Percentiles rank a stretch among this genome's conserved stretches.
Conservation (phyloP, 164 flowering plant genomes). For the Platanus orientalis region DNA sequence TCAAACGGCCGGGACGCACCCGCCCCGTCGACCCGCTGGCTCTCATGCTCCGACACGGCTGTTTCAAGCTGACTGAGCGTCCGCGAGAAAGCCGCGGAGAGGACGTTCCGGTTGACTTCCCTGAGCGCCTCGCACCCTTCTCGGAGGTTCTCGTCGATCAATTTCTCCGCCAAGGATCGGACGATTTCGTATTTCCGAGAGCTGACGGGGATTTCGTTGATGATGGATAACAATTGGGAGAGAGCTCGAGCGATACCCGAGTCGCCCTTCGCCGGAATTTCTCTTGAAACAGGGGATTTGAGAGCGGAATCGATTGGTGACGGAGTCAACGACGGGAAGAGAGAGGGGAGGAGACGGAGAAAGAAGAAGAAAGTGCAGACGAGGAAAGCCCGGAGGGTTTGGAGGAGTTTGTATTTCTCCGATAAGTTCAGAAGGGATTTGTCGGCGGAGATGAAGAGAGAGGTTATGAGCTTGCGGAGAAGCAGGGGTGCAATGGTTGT, state of each 20-base stretch:
- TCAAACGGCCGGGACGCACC: background rate
- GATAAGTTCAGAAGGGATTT: slow-evolving; percentile 28
- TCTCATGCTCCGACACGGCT: slow-evolving; percentile 22
- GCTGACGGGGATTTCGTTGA: slow-evolving; percentile 54
- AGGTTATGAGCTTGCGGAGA: slow-evolving; percentile 33
- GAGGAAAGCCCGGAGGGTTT: slow-evolving; percentile 30
- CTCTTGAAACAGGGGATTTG: background rate
- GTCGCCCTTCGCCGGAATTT: slow-evolving; percentile 11
- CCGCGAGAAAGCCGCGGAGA: slow-evolving; percentile 54
- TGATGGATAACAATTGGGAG: slow-evolving; percentile 51
- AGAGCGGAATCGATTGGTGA: background rate
- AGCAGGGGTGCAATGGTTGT: slow-evolving; percentile 36
- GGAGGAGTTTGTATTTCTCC: slow-evolving; percentile 32
- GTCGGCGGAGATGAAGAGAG: slow-evolving; percentile 34
- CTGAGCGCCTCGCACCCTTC: slow-evolving; percentile 34
- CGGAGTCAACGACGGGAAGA: slow-evolving; percentile 18
- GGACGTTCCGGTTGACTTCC: slow-evolving; percentile 52
- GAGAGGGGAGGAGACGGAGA: slow-evolving; percentile 39
- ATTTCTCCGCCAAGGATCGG: slow-evolving; percentile 57
- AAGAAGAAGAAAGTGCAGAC: slow-evolving; percentile 40
- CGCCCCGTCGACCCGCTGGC: background rate
- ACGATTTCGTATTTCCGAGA: slow-evolving; percentile 79
- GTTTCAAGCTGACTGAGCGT: slow-evolving; percentile 50
- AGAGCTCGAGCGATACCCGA: slow-evolving; percentile 68
- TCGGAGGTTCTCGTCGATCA: slow-evolving; percentile 59